Percentiles rank a stretch among this genome's conserved stretches.
phyloP scores from a whole-genome alignment of 78 protist genomes.

The Planoprotostelium fungivorum region DNA sequence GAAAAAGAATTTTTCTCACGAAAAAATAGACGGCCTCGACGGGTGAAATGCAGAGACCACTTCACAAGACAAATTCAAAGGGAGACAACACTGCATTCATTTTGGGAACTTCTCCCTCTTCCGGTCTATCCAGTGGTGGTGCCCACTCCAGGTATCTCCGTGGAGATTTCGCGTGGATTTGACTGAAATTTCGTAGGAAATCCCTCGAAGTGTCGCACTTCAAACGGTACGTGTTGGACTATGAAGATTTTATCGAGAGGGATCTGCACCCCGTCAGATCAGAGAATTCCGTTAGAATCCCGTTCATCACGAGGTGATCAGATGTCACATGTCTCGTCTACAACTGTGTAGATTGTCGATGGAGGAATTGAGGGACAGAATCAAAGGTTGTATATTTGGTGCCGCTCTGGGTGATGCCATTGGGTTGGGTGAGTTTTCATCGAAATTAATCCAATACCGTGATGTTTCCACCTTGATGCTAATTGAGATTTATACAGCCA shows the following conservation, averaged over 20 bases:
- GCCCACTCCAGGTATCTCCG: background rate
- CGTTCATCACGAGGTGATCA: background rate
- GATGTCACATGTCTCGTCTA: background rate
- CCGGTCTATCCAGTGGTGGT: background rate
- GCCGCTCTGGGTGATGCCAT: background rate
- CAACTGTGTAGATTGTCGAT: background rate
- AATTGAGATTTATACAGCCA: background rate
- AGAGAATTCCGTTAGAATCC: background rate
- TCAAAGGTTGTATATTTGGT: background rate
- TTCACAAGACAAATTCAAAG: background rate
- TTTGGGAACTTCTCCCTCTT: background rate
- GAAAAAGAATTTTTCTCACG: too few species aligned
- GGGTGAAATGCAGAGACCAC: background rate
- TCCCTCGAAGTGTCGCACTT: background rate
- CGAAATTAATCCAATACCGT: too few species aligned
- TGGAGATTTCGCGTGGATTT: background rate
- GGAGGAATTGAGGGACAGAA: background rate
- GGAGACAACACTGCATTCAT: background rate
- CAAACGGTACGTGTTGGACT: background rate
- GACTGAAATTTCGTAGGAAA: background rate
- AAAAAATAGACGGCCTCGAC: too few species aligned
- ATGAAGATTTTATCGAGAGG: background rate
- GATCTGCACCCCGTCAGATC: background rate
- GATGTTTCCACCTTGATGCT: too few species aligned
- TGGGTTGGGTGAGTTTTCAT: background rate